Evolutionary conservation across 208 protist species (phyloP).

Genomic region (Sergeia podlipaevii): DNA sequence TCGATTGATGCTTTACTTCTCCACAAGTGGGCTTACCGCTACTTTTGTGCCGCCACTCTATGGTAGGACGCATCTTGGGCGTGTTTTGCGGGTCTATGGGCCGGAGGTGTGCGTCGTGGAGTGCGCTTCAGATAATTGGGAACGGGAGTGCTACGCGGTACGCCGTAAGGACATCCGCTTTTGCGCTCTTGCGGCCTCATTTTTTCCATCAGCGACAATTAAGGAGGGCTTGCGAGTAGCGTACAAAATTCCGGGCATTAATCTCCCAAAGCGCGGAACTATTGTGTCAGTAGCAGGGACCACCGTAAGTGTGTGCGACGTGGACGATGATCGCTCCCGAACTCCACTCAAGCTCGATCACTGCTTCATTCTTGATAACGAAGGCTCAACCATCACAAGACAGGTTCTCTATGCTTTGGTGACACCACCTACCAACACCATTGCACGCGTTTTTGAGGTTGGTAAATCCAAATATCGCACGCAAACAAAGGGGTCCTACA

Average conservation of each 20-base stretch:
- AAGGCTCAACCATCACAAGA: constrained; percentile 35
- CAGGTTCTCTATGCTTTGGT: constrained; percentile 57
- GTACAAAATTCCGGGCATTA: constrained; percentile 52
- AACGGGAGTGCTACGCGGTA: constrained; percentile 29
- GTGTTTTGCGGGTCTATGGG: constrained; percentile 46
- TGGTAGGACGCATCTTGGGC: constrained; percentile 65
- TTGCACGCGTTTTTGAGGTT: constrained; percentile 78
- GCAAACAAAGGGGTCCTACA: constrained; percentile 74
- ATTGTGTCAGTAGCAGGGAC: constrained; percentile 32
- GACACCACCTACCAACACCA: constrained; percentile 43
- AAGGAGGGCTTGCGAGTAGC: constrained; percentile 44
- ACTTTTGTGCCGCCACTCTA: constrained; percentile 71
- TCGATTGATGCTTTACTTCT: constrained; percentile 68
- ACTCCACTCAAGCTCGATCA: constrained; percentile 42
- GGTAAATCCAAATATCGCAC: constrained; percentile 71
- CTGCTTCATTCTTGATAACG: constrained; percentile 76
- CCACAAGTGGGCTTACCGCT: constrained; percentile 58
- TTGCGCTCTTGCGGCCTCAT: constrained; percentile 59
- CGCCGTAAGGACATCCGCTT: constrained; percentile 67
- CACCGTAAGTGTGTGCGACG: constrained; percentile 50
- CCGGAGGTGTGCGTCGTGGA: constrained; percentile 73
- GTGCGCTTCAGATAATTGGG: constrained; percentile 23
- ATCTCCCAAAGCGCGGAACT: constrained; percentile 54
- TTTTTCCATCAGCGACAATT: constrained; percentile 7
- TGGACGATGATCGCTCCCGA: constrained; percentile 47